These are phyloP conservation scores for Neocucurbitaria cava DNA, from an alignment of 2,329 filamentous ascomycete species.

Conservation along the genomic window DNA sequence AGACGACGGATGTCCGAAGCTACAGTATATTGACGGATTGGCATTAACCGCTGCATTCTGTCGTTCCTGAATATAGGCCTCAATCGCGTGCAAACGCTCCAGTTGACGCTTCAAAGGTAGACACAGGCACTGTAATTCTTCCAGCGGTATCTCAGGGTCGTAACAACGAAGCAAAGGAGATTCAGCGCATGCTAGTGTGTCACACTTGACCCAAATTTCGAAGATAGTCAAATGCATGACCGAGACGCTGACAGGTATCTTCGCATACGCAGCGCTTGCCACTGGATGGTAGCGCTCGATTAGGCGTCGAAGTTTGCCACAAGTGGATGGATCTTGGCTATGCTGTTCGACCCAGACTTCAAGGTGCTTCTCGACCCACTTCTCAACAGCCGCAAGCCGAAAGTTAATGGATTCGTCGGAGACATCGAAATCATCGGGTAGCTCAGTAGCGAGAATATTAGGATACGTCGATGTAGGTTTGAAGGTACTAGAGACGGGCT, in stretches of 20 bases:
- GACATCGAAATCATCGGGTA: slow-evolving; percentile 11
- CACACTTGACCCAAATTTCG: slow-evolving; percentile 66
- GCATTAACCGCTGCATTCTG: slow-evolving; percentile 7
- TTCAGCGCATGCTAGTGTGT: slow-evolving; percentile 53
- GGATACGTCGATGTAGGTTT: slow-evolving; percentile 14
- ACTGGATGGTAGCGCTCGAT: slow-evolving; percentile 23
- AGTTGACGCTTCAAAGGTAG: slow-evolving; percentile 56
- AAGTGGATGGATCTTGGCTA: slow-evolving; percentile 28
- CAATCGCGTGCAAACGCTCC: slow-evolving; percentile 53
- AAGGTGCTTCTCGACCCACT: slow-evolving; percentile 55
- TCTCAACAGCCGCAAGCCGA: slow-evolving; percentile 53
- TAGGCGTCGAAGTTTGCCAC: slow-evolving; percentile 17
- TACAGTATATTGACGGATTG: slow-evolving; percentile 47
- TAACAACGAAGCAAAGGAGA: slow-evolving; percentile 58
- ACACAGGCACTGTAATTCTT: slow-evolving; percentile 54
- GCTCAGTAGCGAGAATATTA: slow-evolving; percentile 3
- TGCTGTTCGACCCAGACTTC: slow-evolving; percentile 48
- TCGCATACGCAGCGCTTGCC: slow-evolving; percentile 42
- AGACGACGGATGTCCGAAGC: slow-evolving; percentile 43
- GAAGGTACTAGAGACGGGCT: slow-evolving; percentile 9
- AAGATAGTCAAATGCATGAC: slow-evolving; percentile 63
- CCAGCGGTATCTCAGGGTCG: slow-evolving; percentile 51
- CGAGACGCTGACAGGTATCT: slow-evolving; percentile 58
- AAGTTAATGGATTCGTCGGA: slow-evolving; percentile 23
- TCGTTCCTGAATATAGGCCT: slow-evolving; percentile 56